phyloP scores from a whole-genome alignment of 495 filamentous ascomycete species.

The Xylaria cubensis region DNA sequence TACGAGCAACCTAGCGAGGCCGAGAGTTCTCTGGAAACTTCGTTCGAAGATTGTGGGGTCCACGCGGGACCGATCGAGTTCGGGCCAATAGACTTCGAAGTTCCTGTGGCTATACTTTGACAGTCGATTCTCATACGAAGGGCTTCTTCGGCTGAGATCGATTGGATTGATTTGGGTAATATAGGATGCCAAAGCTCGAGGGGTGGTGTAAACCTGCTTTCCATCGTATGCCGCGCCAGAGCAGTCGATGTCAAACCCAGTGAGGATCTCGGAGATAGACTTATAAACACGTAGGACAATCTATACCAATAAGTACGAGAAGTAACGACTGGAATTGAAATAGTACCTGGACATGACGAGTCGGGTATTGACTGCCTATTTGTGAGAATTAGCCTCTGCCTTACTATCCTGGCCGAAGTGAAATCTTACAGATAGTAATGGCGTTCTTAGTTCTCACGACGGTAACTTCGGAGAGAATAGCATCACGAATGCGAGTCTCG shows the following conservation, averaged over 20 bases:
- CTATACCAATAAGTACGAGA: slow-evolving; percentile 43
- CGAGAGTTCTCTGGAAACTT: slow-evolving; percentile 73
- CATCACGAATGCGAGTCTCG: slow-evolving; percentile 70
- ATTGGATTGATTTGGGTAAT: slow-evolving; percentile 82
- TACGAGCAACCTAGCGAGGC: slow-evolving; percentile 81
- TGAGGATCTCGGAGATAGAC: slow-evolving; percentile 79
- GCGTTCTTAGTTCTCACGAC: slow-evolving; percentile 82
- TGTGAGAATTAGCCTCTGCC: background rate
- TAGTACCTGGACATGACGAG: slow-evolving; percentile 69
- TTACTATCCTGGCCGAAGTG: background rate
- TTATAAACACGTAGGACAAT: slow-evolving; percentile 86
- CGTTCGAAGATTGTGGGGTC: slow-evolving; percentile 87
- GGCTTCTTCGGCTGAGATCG: slow-evolving; percentile 78
- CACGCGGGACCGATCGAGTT: slow-evolving; percentile 71
- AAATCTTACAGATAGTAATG: slow-evolving; percentile 68
- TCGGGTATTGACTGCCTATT: slow-evolving; percentile 75
- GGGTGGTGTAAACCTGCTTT: slow-evolving; percentile 73
- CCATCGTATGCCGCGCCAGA: slow-evolving; percentile 82
- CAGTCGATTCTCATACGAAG: slow-evolving; percentile 86
- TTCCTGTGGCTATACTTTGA: slow-evolving; percentile 85
- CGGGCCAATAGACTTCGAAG: slow-evolving; percentile 80
- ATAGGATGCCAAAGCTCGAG: slow-evolving; percentile 73
- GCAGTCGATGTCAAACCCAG: slow-evolving; percentile 86
- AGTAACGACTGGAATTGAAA: background rate
- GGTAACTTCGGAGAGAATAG: slow-evolving; percentile 76